phyloP scores from a whole-genome alignment of 805 yeast species.

The Zygoascus bituminiphila region DNA sequence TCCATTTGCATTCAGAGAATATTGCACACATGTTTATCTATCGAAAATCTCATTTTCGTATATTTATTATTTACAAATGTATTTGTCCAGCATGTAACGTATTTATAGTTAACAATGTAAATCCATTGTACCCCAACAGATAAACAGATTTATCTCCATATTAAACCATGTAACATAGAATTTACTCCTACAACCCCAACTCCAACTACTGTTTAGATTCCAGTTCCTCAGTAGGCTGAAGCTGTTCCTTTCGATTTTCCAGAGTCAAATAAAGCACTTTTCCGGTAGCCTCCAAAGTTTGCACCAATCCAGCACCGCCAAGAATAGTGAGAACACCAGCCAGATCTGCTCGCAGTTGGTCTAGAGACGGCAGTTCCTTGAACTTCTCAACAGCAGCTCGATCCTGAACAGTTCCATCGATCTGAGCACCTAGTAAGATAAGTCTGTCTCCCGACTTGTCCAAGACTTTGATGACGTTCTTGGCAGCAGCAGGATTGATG shows the following conservation, averaged over 20 bases:
- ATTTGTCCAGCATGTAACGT: too few relatives aligned
- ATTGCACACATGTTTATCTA: neutral
- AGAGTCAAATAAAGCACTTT: conserved; percentile 65
- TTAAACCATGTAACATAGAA: too few relatives aligned
- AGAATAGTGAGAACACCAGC: conserved; percentile 74
- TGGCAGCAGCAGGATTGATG: conserved; percentile 63
- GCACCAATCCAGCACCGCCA: conserved; percentile 85
- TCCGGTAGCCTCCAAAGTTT: conserved; percentile 66
- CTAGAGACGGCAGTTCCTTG: conserved; percentile 65
- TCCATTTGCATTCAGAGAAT: neutral
- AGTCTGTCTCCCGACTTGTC: conserved; percentile 62
- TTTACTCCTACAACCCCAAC: too few relatives aligned
- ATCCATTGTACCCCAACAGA: too few relatives aligned
- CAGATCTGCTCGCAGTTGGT: conserved; percentile 69
- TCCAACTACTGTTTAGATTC: too few relatives aligned
- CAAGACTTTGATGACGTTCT: conserved; percentile 50
- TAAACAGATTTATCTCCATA: too few relatives aligned
- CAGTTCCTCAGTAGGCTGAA: neutral
- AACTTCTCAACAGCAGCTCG: conserved; percentile 47
- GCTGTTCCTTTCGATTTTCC: conserved; percentile 49
- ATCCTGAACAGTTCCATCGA: conserved; percentile 54
- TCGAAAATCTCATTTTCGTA: too few relatives aligned
- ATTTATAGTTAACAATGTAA: neutral
- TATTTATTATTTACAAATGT: too few relatives aligned
- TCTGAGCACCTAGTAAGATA: conserved; percentile 76